These are phyloP conservation scores for Ceratocystiopsis minuta DNA, from an alignment of 2,329 filamentous ascomycete species.

Conservation along the genomic window DNA sequence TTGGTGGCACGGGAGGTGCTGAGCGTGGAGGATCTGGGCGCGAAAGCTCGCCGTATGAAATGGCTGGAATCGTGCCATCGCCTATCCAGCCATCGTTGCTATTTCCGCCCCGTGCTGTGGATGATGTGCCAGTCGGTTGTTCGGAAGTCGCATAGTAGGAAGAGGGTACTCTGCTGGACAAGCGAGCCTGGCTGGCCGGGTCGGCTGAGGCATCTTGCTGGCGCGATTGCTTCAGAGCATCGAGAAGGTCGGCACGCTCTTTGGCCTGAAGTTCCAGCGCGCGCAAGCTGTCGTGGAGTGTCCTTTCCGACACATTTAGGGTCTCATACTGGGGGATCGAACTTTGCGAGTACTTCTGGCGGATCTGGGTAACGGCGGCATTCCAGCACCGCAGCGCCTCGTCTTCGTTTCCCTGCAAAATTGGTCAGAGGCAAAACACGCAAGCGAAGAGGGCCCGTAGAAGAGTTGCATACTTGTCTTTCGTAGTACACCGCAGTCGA, in stretches of 20 bases:
- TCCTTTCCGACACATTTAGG: constrained; percentile 63
- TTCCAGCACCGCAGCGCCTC: constrained; percentile 88
- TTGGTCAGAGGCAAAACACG: neutral
- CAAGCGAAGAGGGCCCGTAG: constrained; percentile 1
- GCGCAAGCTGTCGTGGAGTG: constrained; percentile 62
- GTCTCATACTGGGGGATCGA: constrained; percentile 6
- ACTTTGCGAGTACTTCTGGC: constrained; percentile 61
- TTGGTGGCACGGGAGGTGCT: no score
- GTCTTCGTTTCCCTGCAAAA: constrained; percentile 62
- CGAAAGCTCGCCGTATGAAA: constrained; percentile 67
- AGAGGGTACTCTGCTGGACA: no score
- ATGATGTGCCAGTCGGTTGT: neutral
- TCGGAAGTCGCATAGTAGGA: neutral
- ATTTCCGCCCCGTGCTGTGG: neutral
- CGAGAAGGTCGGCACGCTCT: constrained; percentile 75
- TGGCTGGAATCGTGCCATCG: constrained; percentile 62
- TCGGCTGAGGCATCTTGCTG: constrained; percentile 18
- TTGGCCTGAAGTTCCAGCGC: constrained; percentile 83
- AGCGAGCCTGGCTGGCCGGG: no score
- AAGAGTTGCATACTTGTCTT: constrained; percentile 44
- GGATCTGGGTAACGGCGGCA: constrained; percentile 72
- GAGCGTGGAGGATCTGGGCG: constrained; percentile 21
- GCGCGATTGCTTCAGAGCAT: constrained; percentile 55
- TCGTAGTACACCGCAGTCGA: constrained; percentile 96
- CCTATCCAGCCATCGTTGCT: constrained; percentile 45